These are phyloP conservation scores for Sphaerobolus stellatus DNA, from an alignment of 1,284 basidiomycete genomes.

Conservation along the genomic window DNA sequence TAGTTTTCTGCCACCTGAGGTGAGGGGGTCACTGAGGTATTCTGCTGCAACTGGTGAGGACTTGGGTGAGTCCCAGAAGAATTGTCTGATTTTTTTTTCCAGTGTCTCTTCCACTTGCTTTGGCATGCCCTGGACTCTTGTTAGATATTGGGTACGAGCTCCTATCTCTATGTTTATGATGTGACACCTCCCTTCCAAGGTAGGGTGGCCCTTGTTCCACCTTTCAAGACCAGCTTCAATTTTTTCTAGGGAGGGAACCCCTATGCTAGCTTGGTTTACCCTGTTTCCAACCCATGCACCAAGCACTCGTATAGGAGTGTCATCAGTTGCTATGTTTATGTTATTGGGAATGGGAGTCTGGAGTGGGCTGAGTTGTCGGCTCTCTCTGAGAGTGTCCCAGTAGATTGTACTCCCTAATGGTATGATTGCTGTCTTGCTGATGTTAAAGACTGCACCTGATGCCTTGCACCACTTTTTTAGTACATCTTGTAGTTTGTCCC, in stretches of 20 bases:
- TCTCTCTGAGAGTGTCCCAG: background rate
- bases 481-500: background rate
- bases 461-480: background rate
- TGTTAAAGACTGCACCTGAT: background rate
- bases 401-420: background rate
- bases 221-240: background rate
- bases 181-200: background rate
- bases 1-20: slow-evolving; percentile 7
- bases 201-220: background rate
- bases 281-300: background rate
- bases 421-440: background rate
- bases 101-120: background rate
- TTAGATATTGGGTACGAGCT: background rate
- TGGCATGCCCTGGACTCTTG: slow-evolving; percentile 5
- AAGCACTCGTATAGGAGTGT: background rate
- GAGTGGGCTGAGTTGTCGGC: background rate
- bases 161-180: background rate
- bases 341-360: background rate
- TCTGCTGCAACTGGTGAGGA: background rate
- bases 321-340: background rate
- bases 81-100: background rate
- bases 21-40: background rate
- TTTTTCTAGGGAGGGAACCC: background rate
- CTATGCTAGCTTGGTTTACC: background rate
- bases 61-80: background rate